Conservation (phyloP, 352 stramenopile species). For the Globisporangium viniferum region DNA sequence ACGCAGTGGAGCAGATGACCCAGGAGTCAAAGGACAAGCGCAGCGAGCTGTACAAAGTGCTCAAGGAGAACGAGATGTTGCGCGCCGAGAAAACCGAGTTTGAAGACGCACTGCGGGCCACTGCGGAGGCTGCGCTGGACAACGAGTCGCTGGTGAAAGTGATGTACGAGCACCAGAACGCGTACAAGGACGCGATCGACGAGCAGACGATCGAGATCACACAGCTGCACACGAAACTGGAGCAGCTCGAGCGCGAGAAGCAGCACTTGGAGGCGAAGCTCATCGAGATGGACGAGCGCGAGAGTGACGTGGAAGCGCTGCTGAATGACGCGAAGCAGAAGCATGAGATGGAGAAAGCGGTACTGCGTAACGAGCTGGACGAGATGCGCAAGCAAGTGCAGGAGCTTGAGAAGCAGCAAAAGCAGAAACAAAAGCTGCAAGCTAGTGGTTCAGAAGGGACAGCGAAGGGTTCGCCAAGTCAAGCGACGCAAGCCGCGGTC, state of each 20-base stretch:
- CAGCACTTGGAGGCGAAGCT: slow-evolving; percentile 51
- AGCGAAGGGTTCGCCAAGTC: background rate
- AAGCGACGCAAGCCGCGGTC: background rate
- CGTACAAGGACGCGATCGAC: slow-evolving; percentile 53
- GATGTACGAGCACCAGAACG: slow-evolving; percentile 51
- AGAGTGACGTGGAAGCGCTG: slow-evolving; percentile 53
- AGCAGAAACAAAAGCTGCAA: slow-evolving; percentile 26
- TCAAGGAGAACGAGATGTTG: slow-evolving; percentile 69
- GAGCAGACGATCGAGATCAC: slow-evolving; percentile 68
- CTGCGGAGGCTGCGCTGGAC: slow-evolving; percentile 36
- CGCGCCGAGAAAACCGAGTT: slow-evolving; percentile 35
- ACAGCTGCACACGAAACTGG: slow-evolving; percentile 48
- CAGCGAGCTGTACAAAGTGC: slow-evolving; percentile 55
- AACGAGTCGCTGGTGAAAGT: slow-evolving; percentile 38
- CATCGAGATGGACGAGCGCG: slow-evolving; percentile 72
- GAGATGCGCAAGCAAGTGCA: slow-evolving; percentile 39
- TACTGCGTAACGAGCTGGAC: slow-evolving; percentile 40
- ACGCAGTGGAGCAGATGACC: slow-evolving; percentile 29
- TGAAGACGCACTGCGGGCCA: slow-evolving; percentile 33
- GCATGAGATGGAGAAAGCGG: slow-evolving; percentile 55
- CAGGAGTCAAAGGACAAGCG: slow-evolving; percentile 47
- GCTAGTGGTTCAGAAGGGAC: background rate
- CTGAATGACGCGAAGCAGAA: slow-evolving; percentile 40
- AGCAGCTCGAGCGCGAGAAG: slow-evolving; percentile 59
- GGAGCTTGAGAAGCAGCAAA: slow-evolving; percentile 31